Base-by-base conservation (phyloP, 495 filamentous ascomycete genomes). In the Penicillium desertorum region DNA sequence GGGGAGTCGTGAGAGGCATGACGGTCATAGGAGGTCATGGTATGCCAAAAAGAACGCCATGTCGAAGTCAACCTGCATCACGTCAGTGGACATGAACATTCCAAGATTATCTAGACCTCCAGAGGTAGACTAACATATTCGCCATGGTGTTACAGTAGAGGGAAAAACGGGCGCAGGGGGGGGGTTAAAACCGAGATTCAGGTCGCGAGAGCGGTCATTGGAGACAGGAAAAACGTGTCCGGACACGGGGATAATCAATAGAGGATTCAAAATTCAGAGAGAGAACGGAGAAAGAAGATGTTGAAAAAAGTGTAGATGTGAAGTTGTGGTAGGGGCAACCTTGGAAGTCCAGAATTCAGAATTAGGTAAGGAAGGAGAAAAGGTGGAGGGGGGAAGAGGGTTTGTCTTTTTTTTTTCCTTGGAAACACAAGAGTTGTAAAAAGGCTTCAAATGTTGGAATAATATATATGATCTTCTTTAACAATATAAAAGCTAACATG, bases 21-120 rank as follows among this genome's bases (percentile, higher is more conserved):
- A 81, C 85, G 80, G 68, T 88, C 78, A 75, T 83, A 71, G 66
- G 80, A 82, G 74, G 91, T 96, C 91, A 97, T 94, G 51, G 91
- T 88, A 81, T 98, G 93, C 93, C 93, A 97, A 75, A 96, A 91
- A 61, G 88, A 89, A 62, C 84, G 83, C 74, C 89, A 85, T 72
- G 82, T 76, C 51, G 78, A 77, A 54, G 80, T 79, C 59, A 92
- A 66, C 58, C 87, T 88, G 54, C 8, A 58, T 53, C n/a, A 61
- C 51, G 45, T 54, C 46, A 62, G 56, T 54, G 39, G 57, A 10
- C 52, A 39, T 39, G n/a, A n/a, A 39, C n/a, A n/a, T 39, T 36
- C 5, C 22, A 14, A 51, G 8, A 29, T 29, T 8, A 19, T 34
- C 36, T 9, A 42, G 39, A 51, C 25, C 34, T 29, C 6, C n/a